Evolutionary conservation across 306 rosid species (phyloP).

Genomic region (Medicago truncatula): DNA sequence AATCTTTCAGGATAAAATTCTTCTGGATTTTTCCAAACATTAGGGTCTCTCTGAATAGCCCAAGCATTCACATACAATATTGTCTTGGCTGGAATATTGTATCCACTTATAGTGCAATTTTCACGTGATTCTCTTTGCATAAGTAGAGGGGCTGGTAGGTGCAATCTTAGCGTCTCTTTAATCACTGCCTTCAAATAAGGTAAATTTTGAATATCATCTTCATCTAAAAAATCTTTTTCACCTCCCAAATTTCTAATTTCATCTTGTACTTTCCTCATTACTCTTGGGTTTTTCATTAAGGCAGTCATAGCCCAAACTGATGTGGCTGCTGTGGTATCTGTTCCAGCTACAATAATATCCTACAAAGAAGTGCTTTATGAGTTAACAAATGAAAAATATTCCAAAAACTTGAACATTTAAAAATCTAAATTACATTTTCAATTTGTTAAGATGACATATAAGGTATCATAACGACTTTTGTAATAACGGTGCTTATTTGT

Average conservation of each 20-base stretch:
- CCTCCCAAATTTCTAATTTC: not conserved
- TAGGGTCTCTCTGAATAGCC: not conserved
- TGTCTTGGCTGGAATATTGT: not conserved
- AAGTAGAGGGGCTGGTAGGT: not conserved
- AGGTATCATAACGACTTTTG: no score
- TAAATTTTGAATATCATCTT: slow-evolving; percentile 30
- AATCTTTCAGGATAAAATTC: slow-evolving; percentile 11
- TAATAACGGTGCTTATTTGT: no score
- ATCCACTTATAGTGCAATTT: not conserved
- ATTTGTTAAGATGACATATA: no score
- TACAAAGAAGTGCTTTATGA: not conserved
- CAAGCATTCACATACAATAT: not conserved
- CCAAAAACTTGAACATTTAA: no score
- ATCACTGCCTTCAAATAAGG: slow-evolving; percentile 29
- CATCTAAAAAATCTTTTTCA: slow-evolving; percentile 13
- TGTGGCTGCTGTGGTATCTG: slow-evolving; percentile 15
- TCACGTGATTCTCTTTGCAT: not conserved
- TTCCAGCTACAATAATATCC: not conserved
- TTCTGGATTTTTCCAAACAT: not conserved
- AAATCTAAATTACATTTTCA: no score
- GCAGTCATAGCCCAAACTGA: not conserved
- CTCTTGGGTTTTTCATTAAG: not conserved
- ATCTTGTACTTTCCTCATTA: slow-evolving; percentile 10
- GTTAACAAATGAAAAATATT: no score
- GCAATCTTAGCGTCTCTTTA: not conserved